phyloP scores from a whole-genome alignment of 768 basidiomycete genomes.

The Tremella mesenterica region DNA sequence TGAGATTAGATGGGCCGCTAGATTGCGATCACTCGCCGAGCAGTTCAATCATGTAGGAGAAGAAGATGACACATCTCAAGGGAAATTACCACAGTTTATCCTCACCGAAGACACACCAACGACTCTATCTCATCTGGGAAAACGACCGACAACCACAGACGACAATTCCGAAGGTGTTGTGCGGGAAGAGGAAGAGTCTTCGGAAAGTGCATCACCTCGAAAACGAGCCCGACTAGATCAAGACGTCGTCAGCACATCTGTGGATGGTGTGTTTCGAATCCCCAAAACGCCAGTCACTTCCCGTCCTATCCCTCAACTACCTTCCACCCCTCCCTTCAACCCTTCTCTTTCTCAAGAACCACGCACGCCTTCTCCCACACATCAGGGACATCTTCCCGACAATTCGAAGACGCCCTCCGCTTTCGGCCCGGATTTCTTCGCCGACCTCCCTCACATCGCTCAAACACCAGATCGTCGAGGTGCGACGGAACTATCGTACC shows the following conservation, averaged over 20 bases:
- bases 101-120: not conserved
- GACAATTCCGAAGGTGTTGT: too few relatives aligned
- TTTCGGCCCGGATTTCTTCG: constrained; percentile 19
- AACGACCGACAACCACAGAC: not conserved
- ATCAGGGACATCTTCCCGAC: constrained; percentile 24
- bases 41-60: too few relatives aligned
- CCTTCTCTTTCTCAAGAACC: constrained; percentile 4
- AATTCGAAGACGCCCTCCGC: constrained; percentile 16
- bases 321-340: constrained; percentile 2
- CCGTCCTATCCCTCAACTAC: not conserved
- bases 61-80: not conserved
- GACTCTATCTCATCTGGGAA: not conserved
- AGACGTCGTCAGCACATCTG: too few relatives aligned
- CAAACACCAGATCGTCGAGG: not conserved
- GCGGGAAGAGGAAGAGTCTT: too few relatives aligned
- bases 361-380: constrained; percentile 27
- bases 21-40: not conserved
- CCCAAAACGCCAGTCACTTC: constrained; percentile 3
- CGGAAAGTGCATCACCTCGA: not conserved
- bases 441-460: not conserved
- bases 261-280: constrained; percentile 3
- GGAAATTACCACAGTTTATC: not conserved
- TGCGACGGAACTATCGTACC: constrained; percentile 6
- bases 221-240: constrained; percentile 10
- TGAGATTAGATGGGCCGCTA: not conserved